These are phyloP conservation scores for Ballota nigra DNA, from an alignment of 257 asterid species.

Conservation along the genomic window DNA sequence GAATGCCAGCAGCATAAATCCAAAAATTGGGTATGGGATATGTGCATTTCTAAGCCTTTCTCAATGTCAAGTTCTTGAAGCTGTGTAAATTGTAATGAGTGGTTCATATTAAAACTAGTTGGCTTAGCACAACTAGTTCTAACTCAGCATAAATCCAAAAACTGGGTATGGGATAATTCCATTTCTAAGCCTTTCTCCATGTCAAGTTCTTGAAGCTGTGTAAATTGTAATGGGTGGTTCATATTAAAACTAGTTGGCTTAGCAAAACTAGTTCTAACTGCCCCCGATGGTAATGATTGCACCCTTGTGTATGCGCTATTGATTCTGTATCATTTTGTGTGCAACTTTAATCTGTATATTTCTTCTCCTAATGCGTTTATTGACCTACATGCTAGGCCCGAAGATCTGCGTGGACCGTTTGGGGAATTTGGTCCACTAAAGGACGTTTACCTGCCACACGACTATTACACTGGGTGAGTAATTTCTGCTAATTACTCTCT, in stretches of 20 bases:
- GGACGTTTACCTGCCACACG: constrained; percentile 55
- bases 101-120: neutral
- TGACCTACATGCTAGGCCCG: constrained; percentile 40
- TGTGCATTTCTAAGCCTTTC: neutral
- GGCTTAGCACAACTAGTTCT: neutral
- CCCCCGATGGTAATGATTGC: too few species aligned
- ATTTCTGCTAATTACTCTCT: neutral
- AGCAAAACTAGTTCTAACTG: neutral
- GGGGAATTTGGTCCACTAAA: constrained; percentile 66
- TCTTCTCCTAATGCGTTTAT: too few species aligned
- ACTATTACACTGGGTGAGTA: constrained; percentile 39
- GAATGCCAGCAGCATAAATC: neutral
- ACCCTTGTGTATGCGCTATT: too few species aligned
- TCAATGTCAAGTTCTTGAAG: neutral
- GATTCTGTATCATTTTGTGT: too few species aligned
- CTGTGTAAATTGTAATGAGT: neutral
- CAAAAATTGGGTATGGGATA: neutral
- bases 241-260: neutral
- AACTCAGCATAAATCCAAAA: neutral
- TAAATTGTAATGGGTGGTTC: neutral
- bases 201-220: neutral
- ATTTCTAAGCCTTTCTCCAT: neutral
- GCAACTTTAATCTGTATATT: neutral
- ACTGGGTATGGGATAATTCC: too few species aligned
- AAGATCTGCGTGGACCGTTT: constrained; percentile 67